Evolutionary conservation across 2,329 filamentous ascomycete species (phyloP).

Genomic region (Alternaria arbusti): DNA sequence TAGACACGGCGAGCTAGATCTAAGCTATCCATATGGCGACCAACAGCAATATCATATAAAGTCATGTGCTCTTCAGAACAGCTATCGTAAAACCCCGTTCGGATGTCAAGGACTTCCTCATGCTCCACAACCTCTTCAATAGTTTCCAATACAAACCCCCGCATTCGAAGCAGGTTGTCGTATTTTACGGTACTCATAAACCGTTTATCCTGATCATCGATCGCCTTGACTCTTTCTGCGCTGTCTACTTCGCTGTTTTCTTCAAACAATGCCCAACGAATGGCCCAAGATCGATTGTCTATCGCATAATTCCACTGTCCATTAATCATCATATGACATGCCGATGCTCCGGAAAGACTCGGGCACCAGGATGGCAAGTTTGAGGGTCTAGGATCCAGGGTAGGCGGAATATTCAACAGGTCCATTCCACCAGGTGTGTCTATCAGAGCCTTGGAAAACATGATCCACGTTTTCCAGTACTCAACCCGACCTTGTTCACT

Average conservation of each 20-base stretch:
- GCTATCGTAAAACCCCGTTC: no score
- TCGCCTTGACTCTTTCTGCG: no score
- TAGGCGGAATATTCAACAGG: background rate
- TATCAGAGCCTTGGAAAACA: background rate
- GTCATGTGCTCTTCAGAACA: background rate
- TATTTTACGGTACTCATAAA: background rate
- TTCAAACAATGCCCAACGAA: background rate
- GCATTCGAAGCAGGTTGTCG: background rate
- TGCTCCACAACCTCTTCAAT: background rate
- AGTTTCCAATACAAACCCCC: background rate
- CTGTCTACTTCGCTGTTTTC: no score
- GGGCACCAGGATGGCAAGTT: background rate
- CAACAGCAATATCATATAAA: fast-evolving
- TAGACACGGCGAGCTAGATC: background rate
- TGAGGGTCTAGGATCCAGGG: background rate
- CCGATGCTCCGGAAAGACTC: background rate
- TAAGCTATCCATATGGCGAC: fast-evolving
- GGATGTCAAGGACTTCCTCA: background rate
- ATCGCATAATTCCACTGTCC: no score
- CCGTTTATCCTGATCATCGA: no score
- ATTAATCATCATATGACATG: no score
- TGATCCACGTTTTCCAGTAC: background rate
- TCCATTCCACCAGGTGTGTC: fast-evolving
- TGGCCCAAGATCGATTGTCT: no score
- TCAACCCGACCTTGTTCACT: background rate